Evolutionary conservation across 495 filamentous ascomycete genomes (phyloP), one percentile per base, ranked within the genome.

Genomic region (Trichodelitschia bisporula): DNA sequence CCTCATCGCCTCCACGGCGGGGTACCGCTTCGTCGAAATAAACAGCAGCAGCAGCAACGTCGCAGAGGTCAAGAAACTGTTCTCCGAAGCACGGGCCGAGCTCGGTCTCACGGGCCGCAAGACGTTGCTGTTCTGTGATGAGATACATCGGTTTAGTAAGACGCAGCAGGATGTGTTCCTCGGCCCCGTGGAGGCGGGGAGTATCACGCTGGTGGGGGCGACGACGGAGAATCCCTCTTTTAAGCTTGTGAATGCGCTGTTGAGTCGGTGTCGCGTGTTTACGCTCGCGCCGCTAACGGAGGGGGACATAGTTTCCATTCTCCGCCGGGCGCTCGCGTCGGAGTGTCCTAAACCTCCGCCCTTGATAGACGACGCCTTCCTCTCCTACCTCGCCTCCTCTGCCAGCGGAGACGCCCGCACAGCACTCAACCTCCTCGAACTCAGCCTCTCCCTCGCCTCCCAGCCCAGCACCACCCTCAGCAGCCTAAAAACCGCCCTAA

Each of bases 161-260:
- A 56, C 69, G 0, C 86, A 97, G 48, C 86, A 97, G 39, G 86
- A 97, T 53, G 77, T 92, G 1, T 95, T 95, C 39, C 50, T 97
- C 5, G 80, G 76, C 3, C 83, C 84, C 0, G 86, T 97, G 2
- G 86, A 97, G 44, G 71, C 72, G 6, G 86, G 86, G 5, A 72
- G 77, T 19, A 69, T 95, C 40, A 90, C 79, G 4, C 58, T 97
- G 24, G 90, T 93, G 37, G 86, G 82, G 16, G 86, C 86, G 16
- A 95, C 86, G 5, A 97, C 86, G 2, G 86, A 97, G 46, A 97
- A 97, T 44, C 86, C 86, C 0, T 78, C 71, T 15, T 97, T 97
- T 57, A 91, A 91, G 45, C 66, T 97, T 26, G 74, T 90, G 42
- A 72, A 67, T 36, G 80, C 86, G 1, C 59, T 97, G 19, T 58